Evolutionary conservation across 495 filamentous ascomycete species (phyloP).

Genomic region (Tuber microsphaerosporum): DNA sequence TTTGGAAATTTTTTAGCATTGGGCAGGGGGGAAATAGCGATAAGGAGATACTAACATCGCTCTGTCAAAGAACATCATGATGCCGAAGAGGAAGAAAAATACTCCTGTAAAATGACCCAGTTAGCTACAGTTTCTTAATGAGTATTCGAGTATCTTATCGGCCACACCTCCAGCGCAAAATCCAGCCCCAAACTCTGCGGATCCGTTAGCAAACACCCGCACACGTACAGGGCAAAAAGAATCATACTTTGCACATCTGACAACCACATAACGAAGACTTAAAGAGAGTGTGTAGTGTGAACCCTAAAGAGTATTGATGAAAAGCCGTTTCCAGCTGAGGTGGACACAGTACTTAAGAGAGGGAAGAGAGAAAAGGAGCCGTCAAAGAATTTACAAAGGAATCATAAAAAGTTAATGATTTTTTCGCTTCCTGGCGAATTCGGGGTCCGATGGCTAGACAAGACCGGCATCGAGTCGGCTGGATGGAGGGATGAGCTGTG

Average conservation of each 20-base stretch:
- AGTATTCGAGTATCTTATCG: neutral
- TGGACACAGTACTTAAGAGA: neutral
- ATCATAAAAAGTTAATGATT: neutral
- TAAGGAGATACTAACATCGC: slow-evolving; percentile 57
- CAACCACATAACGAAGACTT: slow-evolving; percentile 68
- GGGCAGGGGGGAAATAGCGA: neutral
- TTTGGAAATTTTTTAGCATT: neutral
- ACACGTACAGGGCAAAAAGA: neutral
- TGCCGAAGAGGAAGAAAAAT: slow-evolving; percentile 86
- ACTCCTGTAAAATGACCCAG: slow-evolving; percentile 52
- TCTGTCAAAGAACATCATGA: slow-evolving; percentile 94
- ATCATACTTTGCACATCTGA: slow-evolving; percentile 82
- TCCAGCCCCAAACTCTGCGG: slow-evolving; percentile 80
- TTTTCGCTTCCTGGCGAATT: neutral
- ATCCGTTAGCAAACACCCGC: slow-evolving; percentile 37
- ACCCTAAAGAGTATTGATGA: neutral
- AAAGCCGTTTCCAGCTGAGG: neutral
- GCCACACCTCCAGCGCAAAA: slow-evolving; percentile 78
- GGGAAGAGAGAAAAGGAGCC: neutral
- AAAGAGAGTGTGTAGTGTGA: neutral
- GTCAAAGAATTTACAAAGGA: slow-evolving; percentile 13
- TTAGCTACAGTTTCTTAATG: slow-evolving; percentile 16
- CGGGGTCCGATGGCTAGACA: neutral
- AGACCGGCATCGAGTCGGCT: slow-evolving; percentile 4
- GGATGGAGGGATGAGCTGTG: slow-evolving; percentile 1